These are phyloP conservation scores for Rhynchospora tenuis DNA, from an alignment of 176 grass and related monocot species.

Conservation along the genomic window DNA sequence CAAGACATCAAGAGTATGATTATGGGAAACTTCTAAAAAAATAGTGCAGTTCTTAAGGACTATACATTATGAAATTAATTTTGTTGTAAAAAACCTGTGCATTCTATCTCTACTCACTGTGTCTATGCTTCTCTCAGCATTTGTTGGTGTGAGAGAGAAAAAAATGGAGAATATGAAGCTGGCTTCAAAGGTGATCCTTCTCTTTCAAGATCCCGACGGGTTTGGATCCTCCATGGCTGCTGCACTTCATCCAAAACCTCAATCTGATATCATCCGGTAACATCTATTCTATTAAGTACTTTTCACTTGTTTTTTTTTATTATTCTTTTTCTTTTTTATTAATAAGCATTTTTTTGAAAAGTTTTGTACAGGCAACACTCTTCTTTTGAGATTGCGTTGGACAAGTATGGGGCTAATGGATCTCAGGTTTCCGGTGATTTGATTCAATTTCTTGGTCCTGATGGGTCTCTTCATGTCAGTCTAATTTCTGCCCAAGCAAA, in stretches of 20 bases:
- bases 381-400: conserved; percentile 46
- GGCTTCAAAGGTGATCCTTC: conserved; percentile 43
- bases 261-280: conserved; percentile 54
- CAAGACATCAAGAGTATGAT: not conserved
- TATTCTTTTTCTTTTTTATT: not conserved
- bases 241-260: conserved; percentile 25
- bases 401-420: conserved; percentile 39
- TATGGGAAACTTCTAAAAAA: not conserved
- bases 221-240: conserved; percentile 50
- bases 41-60: not conserved
- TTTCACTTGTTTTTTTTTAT: too few species aligned
- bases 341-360: conserved; percentile 28
- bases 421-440: conserved; percentile 49
- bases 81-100: not conserved
- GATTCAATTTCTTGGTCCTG: conserved; percentile 49
- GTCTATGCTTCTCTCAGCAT: not conserved
- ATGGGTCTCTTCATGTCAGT: conserved; percentile 48
- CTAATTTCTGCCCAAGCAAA: not conserved
- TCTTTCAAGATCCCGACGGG: conserved; percentile 47
- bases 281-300: not conserved
- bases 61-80: not conserved
- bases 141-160: not conserved
- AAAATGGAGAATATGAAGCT: conserved; percentile 37
- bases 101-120: not conserved
- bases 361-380: conserved; percentile 39